Base-by-base conservation (phyloP, 148 eudicot species). In the Salicornia ramosissima region DNA sequence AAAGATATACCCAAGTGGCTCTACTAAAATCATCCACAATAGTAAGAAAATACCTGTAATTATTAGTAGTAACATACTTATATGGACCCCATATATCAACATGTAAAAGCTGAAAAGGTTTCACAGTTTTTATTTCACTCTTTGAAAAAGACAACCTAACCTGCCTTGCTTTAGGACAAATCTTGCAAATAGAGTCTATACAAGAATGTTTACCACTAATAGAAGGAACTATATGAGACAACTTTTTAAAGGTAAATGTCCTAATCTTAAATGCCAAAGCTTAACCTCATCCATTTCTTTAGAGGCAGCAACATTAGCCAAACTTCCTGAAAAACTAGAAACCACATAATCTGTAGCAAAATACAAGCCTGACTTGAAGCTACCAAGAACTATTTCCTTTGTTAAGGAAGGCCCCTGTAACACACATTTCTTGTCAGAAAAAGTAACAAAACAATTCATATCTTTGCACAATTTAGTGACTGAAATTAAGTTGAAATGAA, bases 31-130 rank as follows among this genome's bases (percentile, higher is more conserved):
- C 67, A 39, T 39, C 67, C 1, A 60, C 64, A 6, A 60, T 30
- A 0, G 64, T 60, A 31, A 60, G 1, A 19, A 60, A 60, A 2
- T 31, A 18, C 1, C 4, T 31, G 11, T 6, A 33, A 29, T 4
- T 9, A 7, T 31, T 18, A n/a, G 6, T 0, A 33, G 64, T 31
- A 9, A 6, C 1, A 10, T 10, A 4, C 6, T 26, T 31, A 21
- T 60, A 60, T 0, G 64, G 64, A 3, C 64, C 64, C 42, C 64
- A 60, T 30, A 60, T 1, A 19, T 60, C 64, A 26, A 60, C 8
- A 14, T 33, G 43, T 1, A 58, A 21, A 25, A 58, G 25, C 5
- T 58, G 64, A 58, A 58, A 58, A 24, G 64, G 64, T 7, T 25
- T 33, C 0, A 4, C 4, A 36, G 46, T 40, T 39, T 39, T 19